Evolutionary conservation across 495 filamentous ascomycete genomes (phyloP), one percentile per base, ranked within the genome.

Genomic region (Cercophora newfieldiana): DNA sequence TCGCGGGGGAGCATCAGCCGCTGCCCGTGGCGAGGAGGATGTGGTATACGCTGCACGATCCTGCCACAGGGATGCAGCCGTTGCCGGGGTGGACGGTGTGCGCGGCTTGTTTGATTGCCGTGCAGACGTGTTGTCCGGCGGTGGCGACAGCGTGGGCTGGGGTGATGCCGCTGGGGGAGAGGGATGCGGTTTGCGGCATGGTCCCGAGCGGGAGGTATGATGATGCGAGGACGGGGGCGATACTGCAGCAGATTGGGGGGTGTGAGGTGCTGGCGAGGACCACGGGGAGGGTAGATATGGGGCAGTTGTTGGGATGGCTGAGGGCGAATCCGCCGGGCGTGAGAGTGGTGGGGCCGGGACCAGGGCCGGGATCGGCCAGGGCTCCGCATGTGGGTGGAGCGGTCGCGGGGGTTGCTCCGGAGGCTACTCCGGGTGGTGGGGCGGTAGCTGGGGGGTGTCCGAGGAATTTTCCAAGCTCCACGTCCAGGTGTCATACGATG

Each of bases 401-500:
- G 5, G 12, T 26, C 0, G 12, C 12, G 25, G 37, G 16, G 4
- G n/a, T n/a, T n/a, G n/a, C n/a, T n/a, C n/a, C n/a, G n/a, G n/a
- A n/a, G n/a, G n/a, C n/a, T n/a, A n/a, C n/a, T n/a, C n/a, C n/a
- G n/a, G n/a, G n/a, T n/a, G n/a, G n/a, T n/a, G 25, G 26, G 0
- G 26, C 26, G 16, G 47, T 10, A 18, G 61, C 54, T 14, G 51
- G 30, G 10, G 56, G 47, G 16, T 68, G 66, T 16, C 66, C 66
- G 2, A 59, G 54, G n/a, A 56, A 60, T 21, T 44, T 18, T 16
- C 61, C 49, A 0, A 63, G 29, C 5, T 61, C 61, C 0, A 53
- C 48, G 7, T 33, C 50, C 48, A 58, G 51, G 57, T 68, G 66
- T 24, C 50, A 65, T 21, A 68, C 62, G 29, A 65, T 68, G 61